A percentile compares a stretch with the other conserved stretches of the same genome.
phyloP scores from a whole-genome alignment of 1,284 basidiomycete genomes.

The Rugosomyces carneus region DNA sequence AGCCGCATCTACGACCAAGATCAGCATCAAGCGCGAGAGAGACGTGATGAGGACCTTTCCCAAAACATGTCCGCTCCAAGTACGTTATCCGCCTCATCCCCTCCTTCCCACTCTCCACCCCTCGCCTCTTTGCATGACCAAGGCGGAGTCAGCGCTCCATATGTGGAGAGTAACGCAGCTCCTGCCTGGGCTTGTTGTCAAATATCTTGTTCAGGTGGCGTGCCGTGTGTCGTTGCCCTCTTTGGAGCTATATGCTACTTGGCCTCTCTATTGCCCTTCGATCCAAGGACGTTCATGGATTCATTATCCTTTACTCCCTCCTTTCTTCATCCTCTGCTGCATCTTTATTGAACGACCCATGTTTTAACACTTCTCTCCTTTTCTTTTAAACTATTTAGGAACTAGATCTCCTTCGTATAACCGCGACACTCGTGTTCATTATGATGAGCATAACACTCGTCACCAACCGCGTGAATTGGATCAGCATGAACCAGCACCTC shows the following conservation, averaged over 20 bases:
- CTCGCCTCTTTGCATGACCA: conserved; percentile 22
- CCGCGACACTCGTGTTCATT: conserved; percentile 18
- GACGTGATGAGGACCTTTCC: conserved; percentile 31
- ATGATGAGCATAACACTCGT: conserved; percentile 13
- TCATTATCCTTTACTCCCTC: conserved; percentile 25
- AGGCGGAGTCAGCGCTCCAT: conserved; percentile 21
- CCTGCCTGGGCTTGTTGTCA: conserved; percentile 37
- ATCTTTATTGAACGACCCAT: conserved; percentile 19
- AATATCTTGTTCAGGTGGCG: conserved; percentile 39
- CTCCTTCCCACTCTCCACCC: conserved; percentile 29
- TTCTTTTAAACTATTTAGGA: conserved; percentile 41
- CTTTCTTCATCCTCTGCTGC: conserved; percentile 22
- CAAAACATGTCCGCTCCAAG: conserved; percentile 51
- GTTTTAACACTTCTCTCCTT: conserved; percentile 22
- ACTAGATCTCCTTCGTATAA: conserved; percentile 37
- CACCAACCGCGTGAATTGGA: conserved; percentile 10
- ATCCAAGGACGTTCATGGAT: conserved; percentile 50
- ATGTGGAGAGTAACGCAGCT: conserved; percentile 24
- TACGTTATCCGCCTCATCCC: conserved; percentile 73
- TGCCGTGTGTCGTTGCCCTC: conserved; percentile 37
- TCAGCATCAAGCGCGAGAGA: conserved; percentile 17
- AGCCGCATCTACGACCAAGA: conserved; percentile 25
- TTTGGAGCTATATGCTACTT: conserved; percentile 17
- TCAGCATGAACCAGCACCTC: conserved; percentile 11
- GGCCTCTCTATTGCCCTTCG: conserved; percentile 37